Evolutionary conservation across 2,329 filamentous ascomycete genomes (phyloP), one percentile per base, ranked within the genome.

Genomic region (Stachybotrys echinatus): DNA sequence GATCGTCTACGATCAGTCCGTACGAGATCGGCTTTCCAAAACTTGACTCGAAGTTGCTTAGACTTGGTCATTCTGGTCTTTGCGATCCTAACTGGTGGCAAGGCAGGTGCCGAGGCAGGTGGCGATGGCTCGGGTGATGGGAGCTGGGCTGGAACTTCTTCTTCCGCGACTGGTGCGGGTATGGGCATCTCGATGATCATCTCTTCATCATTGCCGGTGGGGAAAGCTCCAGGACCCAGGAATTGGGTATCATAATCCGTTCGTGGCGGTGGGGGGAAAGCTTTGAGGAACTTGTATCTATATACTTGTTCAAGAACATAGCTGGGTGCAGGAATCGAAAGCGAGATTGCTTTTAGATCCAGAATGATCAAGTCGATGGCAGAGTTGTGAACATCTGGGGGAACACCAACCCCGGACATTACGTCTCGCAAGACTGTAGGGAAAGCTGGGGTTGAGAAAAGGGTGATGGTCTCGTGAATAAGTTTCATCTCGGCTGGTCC

Each of bases 261-360:
- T 12, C 58, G 54, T 10, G 27, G 31, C 12, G 55, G 53, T 2
- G 34, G 42, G 2, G 56, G 57, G 18, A 65, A 61, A 10, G 52
- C 54, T 31, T 57, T 45, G 17, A 55, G 49, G 14, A 66, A 47
- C 43, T 50, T 56, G 18, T 52, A 48, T n/a, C 55, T 60, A 47
- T 60, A 65, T 17, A 57, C 49, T 12, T 51, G 42, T 10, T 58
- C 62, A 12, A 53, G 48, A 22, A 66, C 54, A 27, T 59, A 66
- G 48, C 62, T 67, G 42, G 65, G 65, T 8, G 58, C 48, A 5
- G 64, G 58, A 4, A 65, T 46, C 23, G 57, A 55, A 34, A 53
- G 50, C 12, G 55, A 49, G 20, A 66, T 57, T 17, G 65, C 65
- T 43, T 61, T 54, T 45, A 67, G 51, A 48, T 67, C 65, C 42